phyloP scores from a whole-genome alignment of 768 basidiomycete genomes.

The Tricholoma matsutake region DNA sequence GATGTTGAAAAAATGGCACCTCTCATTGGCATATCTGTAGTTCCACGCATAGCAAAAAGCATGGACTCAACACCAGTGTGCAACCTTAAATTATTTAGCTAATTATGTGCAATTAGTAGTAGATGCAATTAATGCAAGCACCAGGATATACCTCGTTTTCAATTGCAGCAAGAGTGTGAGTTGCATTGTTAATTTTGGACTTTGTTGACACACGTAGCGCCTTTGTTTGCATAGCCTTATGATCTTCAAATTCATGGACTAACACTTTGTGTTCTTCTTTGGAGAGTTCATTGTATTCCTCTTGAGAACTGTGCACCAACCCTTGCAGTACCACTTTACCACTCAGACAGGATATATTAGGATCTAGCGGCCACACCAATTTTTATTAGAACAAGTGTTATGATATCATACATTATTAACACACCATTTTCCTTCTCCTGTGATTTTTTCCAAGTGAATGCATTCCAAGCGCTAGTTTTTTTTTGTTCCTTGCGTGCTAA shows the following conservation, averaged over 20 bases:
- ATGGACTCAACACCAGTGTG: background rate
- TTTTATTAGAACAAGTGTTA: background rate
- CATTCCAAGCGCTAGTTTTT: slow-evolving; percentile 2
- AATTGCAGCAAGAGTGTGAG: background rate
- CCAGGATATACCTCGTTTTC: background rate
- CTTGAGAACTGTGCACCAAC: background rate
- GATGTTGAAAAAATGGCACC: background rate
- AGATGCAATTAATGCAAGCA: background rate
- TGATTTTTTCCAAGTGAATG: background rate
- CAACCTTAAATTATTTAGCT: background rate
- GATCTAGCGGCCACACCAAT: background rate
- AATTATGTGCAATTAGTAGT: background rate
- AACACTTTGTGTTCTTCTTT: background rate
- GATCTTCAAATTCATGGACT: background rate
- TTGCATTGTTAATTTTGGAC: background rate
- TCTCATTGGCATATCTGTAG: background rate
- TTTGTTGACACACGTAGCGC: background rate
- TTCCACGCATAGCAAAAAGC: background rate
- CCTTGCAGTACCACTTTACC: background rate
- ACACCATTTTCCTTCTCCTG: slow-evolving; percentile 11
- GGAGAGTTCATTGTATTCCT: background rate
- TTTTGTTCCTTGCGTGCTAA: background rate
- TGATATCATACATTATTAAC: background rate
- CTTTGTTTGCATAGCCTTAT: background rate
- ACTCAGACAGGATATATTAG: background rate